Base-by-base conservation (phyloP, 208 protist species). In the Acanthamoeba triangularis region DNA sequence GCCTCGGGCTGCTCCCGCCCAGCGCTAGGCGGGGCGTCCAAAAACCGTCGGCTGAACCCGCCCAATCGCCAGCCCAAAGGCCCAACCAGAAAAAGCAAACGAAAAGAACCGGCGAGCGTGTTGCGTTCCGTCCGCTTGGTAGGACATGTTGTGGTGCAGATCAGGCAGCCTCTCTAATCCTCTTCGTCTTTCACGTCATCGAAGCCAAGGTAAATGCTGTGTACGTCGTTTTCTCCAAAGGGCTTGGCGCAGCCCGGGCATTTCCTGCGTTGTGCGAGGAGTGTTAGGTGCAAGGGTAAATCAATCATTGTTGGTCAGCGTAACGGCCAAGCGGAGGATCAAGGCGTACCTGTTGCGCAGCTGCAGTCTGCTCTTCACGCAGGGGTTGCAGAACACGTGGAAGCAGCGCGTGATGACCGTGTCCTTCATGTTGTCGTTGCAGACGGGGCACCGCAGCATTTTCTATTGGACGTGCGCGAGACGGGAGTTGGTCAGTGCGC, bases 131-230 rank as follows among this genome's bases (percentile, higher is more conserved):
- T n/a, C n/a, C n/a, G n/a, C n/a, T n/a, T n/a, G n/a, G n/a, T n/a
- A n/a, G n/a, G n/a, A n/a, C n/a, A n/a, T n/a, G n/a, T n/a, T n/a
- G n/a, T n/a, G n/a, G n/a, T n/a, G n/a, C n/a, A n/a, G n/a, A n/a
- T n/a, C n/a, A n/a, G n/a, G n/a, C n/a, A n/a, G n/a, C n/a, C 65
- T 1, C 52, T 3, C 74, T 82, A 61, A 10, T 94, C 65, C 23
- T 41, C 44, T 59, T 94, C 44, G 28, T 92, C 54, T 30, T 94
- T 56, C 5, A 61, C 28, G 30, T 72, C 47, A 14, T 94, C 90
- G 30, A 94, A 94, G 35, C 90, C 90, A 5, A 94, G 90, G 63
- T 94, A 94, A 28, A 94, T 94, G 90, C 90, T 94, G n/a, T 94
- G 90, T 18, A 94, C 90, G 23, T 94, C 90, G n/a, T 49, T 94